phyloP scores from a whole-genome alignment of 2,329 filamentous ascomycete genomes.

The Rutstroemia sp. region DNA sequence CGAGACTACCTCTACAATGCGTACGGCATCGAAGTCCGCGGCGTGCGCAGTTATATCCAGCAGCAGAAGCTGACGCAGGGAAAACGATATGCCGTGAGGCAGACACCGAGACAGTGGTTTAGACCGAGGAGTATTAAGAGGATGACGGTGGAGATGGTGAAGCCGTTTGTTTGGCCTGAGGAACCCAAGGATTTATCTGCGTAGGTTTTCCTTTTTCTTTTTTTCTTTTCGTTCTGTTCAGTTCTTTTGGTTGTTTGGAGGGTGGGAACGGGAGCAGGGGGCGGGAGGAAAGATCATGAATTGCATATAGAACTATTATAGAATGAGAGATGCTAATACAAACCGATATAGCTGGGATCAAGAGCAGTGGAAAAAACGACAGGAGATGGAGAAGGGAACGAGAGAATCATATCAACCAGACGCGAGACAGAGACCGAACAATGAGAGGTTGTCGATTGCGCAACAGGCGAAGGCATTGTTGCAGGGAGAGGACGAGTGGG shows the following conservation, averaged over 20 bases:
- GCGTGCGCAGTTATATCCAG: constrained; percentile 74
- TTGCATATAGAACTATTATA: background rate
- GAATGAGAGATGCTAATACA: background rate
- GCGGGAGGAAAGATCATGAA: constrained; percentile 17
- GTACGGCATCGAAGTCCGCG: constrained; percentile 67
- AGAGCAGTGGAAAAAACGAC: constrained; percentile 26
- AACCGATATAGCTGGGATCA: constrained; percentile 49
- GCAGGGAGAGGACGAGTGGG: constrained; percentile 55
- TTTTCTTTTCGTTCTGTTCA: constrained; percentile 7
- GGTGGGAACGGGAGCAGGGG: background rate
- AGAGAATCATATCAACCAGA: constrained; percentile 27
- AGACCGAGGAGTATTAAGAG: constrained; percentile 72
- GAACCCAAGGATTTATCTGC: constrained; percentile 51
- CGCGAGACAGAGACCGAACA: constrained; percentile 25
- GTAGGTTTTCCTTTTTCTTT: constrained; percentile 39
- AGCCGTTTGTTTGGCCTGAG: constrained; percentile 84
- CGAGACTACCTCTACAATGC: constrained; percentile 88
- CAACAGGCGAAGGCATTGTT: constrained; percentile 58
- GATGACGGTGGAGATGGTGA: constrained; percentile 87
- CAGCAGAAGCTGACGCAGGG: constrained; percentile 55
- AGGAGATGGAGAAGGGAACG: constrained; percentile 13
- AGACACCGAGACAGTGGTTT: constrained; percentile 49
- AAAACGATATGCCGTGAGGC: constrained; percentile 32
- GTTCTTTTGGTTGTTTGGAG: background rate
- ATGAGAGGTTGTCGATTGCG: constrained; percentile 39